These are phyloP conservation scores for Coemansia sp. DNA, from an alignment of 192 early-diverging fungal genomes.

Conservation along the genomic window DNA sequence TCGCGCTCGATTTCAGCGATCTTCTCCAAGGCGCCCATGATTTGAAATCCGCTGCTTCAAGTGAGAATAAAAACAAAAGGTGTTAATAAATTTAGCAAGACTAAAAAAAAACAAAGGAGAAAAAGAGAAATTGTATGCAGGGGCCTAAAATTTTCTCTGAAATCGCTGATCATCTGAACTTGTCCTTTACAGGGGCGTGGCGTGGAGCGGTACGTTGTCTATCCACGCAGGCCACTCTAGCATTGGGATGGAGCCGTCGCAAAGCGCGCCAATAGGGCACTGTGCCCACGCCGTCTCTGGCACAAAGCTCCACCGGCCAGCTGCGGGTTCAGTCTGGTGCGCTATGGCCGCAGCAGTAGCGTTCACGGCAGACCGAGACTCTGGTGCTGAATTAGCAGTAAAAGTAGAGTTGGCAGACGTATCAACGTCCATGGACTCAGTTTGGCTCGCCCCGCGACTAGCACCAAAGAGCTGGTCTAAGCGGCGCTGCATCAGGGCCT, in stretches of 20 bases:
- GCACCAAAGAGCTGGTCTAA: constrained; percentile 23
- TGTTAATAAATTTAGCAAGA: neutral
- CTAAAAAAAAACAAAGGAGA: neutral
- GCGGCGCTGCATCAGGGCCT: constrained; percentile 32
- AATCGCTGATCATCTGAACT: neutral
- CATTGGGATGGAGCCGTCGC: constrained; percentile 26
- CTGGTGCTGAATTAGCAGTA: neutral
- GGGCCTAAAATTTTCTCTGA: neutral
- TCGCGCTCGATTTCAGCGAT: constrained; percentile 89
- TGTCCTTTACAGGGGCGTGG: neutral
- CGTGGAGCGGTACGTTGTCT: constrained; percentile 27
- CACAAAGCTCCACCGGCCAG: constrained; percentile 26
- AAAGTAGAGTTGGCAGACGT: neutral
- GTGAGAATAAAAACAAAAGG: neutral
- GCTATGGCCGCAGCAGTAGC: neutral
- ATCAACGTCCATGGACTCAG: constrained; percentile 19
- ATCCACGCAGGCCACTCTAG: constrained; percentile 49
- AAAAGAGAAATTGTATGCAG: neutral
- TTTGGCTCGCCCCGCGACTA: constrained; percentile 2
- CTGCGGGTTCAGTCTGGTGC: neutral
- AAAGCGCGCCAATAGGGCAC: constrained; percentile 36
- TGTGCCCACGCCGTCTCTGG: constrained; percentile 19
- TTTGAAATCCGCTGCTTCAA: neutral
- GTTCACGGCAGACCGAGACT: neutral
- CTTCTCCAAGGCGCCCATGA: constrained; percentile 86